Conservation (phyloP, 1,284 basidiomycete genomes). For the Amylostereum chailletii region DNA sequence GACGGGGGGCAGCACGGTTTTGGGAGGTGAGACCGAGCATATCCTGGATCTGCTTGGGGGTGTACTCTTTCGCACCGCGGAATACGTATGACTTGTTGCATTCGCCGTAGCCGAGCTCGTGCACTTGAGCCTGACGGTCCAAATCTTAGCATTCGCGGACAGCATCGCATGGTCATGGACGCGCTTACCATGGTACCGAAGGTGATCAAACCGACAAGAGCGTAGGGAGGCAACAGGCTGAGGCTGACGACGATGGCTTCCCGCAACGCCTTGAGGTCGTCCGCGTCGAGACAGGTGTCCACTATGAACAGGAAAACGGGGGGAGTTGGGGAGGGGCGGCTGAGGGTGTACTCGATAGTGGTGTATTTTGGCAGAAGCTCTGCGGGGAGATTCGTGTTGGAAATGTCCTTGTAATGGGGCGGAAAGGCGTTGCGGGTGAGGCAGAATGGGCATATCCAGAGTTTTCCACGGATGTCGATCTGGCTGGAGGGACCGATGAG, state of each 20-base stretch:
- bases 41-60: conserved; percentile 95
- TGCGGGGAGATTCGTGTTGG: conserved; percentile 91
- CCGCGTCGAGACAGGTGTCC: conserved; percentile 95
- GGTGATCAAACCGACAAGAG: conserved; percentile 92
- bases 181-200: conserved; percentile 88
- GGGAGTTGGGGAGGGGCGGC: conserved; percentile 84
- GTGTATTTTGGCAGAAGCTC: conserved; percentile 98
- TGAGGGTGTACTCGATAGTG: conserved; percentile 97
- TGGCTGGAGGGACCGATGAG: conserved; percentile 48
- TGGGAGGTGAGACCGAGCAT: conserved; percentile 89
- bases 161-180: conserved; percentile 16
- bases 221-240: conserved; percentile 87
- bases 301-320: conserved; percentile 97
- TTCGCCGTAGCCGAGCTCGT: conserved; percentile 94
- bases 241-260: conserved; percentile 92
- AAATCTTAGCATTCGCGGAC: conserved; percentile 1
- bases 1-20: conserved; percentile 72
- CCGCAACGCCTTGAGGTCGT: conserved; percentile 86
- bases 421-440: conserved; percentile 95
- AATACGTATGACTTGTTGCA: conserved; percentile 99
- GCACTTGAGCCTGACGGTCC: conserved; percentile 79
- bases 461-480: conserved; percentile 96
- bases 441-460: conserved; percentile 99
- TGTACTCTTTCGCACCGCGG: conserved; percentile 98
- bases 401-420: conserved; percentile 98